Conservation (phyloP, 1,284 basidiomycete genomes). For the Leccinum ponderosum region DNA sequence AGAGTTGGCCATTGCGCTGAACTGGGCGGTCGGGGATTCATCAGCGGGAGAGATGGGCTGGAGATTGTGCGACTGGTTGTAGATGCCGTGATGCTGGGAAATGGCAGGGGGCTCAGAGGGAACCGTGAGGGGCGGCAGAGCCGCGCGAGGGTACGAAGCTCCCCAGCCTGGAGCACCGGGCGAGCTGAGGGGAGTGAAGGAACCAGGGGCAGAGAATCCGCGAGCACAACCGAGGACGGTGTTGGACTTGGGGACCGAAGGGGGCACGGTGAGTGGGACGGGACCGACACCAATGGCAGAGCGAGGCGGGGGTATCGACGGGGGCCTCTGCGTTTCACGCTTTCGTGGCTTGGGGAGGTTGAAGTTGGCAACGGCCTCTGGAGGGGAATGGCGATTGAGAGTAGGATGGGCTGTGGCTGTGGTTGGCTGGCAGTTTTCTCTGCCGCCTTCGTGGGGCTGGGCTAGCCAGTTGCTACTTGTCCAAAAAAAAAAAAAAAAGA, state of each 20-base stretch:
- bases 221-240: conserved; percentile 58
- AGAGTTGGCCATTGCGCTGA: conserved; percentile 48
- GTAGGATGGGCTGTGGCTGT: conserved; percentile 74
- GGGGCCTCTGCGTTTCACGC: conserved; percentile 64
- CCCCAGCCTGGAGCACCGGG: conserved; percentile 56
- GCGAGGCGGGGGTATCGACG: conserved; percentile 66
- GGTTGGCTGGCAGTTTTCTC: background rate
- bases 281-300: conserved; percentile 66
- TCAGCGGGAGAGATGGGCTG: conserved; percentile 67
- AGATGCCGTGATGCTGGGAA: conserved; percentile 53
- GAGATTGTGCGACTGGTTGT: conserved; percentile 57
- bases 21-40: conserved; percentile 62
- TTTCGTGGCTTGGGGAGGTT: conserved; percentile 83
- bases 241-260: conserved; percentile 38
- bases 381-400: conserved; percentile 82
- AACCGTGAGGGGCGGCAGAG: conserved; percentile 78
- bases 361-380: conserved; percentile 86
- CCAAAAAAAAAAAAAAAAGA: too few species aligned
- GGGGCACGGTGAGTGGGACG: conserved; percentile 59
- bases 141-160: conserved; percentile 57
- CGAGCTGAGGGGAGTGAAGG: conserved; percentile 68
- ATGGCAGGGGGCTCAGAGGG: conserved; percentile 67
- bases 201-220: conserved; percentile 78
- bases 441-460: too few species aligned
- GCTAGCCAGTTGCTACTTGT: too few species aligned